These are phyloP conservation scores for Platanus orientalis DNA, from an alignment of 164 flowering plant species.

Conservation along the genomic window DNA sequence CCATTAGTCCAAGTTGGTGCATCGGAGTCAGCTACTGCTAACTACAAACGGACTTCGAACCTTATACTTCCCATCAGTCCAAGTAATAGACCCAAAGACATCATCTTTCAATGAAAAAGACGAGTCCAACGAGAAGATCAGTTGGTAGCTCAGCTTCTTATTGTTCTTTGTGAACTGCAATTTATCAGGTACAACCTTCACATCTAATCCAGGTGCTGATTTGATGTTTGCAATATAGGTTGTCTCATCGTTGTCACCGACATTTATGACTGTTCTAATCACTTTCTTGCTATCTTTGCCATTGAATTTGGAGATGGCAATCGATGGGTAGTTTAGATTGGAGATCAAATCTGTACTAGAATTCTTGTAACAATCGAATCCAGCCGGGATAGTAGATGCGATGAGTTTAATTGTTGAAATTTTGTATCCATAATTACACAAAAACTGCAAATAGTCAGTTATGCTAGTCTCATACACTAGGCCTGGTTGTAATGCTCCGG, in stretches of 20 bases:
- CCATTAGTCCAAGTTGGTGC: conserved; percentile 12
- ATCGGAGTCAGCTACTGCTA: conserved; percentile 9
- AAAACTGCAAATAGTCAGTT: conserved; percentile 51
- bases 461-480: conserved; percentile 57
- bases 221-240: conserved; percentile 35
- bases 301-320: conserved; percentile 43
- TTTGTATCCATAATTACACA: conserved; percentile 55
- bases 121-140: conserved; percentile 33
- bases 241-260: conserved; percentile 39
- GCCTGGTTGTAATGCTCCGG: conserved; percentile 60
- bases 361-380: conserved; percentile 47
- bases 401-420: conserved; percentile 39
- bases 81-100: conserved; percentile 28
- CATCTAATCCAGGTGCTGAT: conserved; percentile 39
- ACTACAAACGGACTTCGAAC: conserved; percentile 27
- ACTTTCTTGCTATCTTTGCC: conserved; percentile 37
- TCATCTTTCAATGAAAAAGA: conserved; percentile 13
- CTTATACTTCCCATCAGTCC: conserved; percentile 29
- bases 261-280: conserved; percentile 58
- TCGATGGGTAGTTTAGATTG: conserved; percentile 77
- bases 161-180: conserved; percentile 40
- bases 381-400: conserved; percentile 24
- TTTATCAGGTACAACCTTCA: conserved; percentile 46
- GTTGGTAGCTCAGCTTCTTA: conserved; percentile 49
- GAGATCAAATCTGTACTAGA: conserved; percentile 44